phyloP scores from a whole-genome alignment of 768 basidiomycete genomes.

The Tylopilus vinaceipallidus region DNA sequence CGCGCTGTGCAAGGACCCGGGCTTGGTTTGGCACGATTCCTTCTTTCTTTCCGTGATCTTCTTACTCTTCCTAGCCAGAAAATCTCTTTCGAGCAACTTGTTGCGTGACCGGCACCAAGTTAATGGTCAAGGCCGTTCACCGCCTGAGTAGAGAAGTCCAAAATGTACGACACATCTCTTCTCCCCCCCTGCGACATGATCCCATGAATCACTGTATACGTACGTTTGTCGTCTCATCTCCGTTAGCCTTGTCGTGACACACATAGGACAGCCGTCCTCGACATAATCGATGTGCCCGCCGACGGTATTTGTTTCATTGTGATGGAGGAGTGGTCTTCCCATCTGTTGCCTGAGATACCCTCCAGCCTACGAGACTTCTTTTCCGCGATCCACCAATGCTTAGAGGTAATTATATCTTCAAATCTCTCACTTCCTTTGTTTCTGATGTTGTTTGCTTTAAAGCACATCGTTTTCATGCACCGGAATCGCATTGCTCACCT shows the following conservation, averaged over 20 bases:
- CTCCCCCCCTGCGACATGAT: slow-evolving; percentile 49
- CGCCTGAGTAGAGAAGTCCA: slow-evolving; percentile 60
- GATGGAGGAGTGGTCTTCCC: slow-evolving; percentile 79
- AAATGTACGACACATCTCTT: slow-evolving; percentile 54
- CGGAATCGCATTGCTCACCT: slow-evolving; percentile 62
- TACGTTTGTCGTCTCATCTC: slow-evolving; percentile 36
- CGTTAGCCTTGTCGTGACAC: slow-evolving; percentile 6
- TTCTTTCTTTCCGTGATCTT: not conserved
- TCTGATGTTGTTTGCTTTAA: slow-evolving; percentile 1
- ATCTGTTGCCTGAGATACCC: slow-evolving; percentile 51
- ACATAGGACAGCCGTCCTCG: slow-evolving; percentile 53
- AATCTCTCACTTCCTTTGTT: not conserved
- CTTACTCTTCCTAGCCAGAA: slow-evolving; percentile 50
- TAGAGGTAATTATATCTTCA: slow-evolving; percentile 49
- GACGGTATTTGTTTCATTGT: slow-evolving; percentile 65
- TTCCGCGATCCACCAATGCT: slow-evolving; percentile 58
- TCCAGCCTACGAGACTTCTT: slow-evolving; percentile 54
- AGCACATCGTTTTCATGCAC: slow-evolving; percentile 77
- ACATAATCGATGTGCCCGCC: slow-evolving; percentile 51
- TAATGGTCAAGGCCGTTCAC: slow-evolving; percentile 71
- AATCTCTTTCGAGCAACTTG: slow-evolving; percentile 69
- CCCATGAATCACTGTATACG: slow-evolving; percentile 79
- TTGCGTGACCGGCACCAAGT: slow-evolving; percentile 45
- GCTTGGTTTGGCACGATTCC: slow-evolving; percentile 48
- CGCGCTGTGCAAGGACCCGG: slow-evolving; percentile 67